These are phyloP conservation scores for Rhynchosporium agropyri DNA, from an alignment of 2,329 filamentous ascomycete genomes.

Conservation along the genomic window DNA sequence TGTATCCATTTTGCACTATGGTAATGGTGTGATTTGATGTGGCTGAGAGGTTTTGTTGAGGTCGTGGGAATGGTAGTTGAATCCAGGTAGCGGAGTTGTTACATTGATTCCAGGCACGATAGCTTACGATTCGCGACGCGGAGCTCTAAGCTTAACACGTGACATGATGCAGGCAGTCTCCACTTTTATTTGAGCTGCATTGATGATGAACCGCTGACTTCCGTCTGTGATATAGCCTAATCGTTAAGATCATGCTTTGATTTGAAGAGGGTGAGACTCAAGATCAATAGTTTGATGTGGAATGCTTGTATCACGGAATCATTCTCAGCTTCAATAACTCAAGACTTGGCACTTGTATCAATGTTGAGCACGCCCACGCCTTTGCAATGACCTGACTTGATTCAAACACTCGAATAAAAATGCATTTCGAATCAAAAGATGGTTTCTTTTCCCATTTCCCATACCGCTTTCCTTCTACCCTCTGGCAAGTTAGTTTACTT, in stretches of 20 bases:
- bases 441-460: background rate
- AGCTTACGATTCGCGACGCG: conserved; percentile 33
- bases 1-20: conserved; percentile 70
- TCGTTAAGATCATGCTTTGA: too few relatives aligned
- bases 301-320: too few relatives aligned
- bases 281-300: too few relatives aligned
- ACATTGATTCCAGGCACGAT: conserved; percentile 39
- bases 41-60: conserved; percentile 16
- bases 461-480: background rate
- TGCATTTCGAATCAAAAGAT: background rate
- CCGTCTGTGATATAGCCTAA: too few relatives aligned
- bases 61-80: conserved; percentile 23
- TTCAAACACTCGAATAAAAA: background rate
- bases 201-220: too few relatives aligned
- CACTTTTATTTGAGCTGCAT: conserved; percentile 1
- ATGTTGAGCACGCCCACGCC: background rate
- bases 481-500: too few relatives aligned
- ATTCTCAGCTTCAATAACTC: background rate
- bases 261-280: too few relatives aligned
- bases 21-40: conserved; percentile 29
- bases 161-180: conserved; percentile 8
- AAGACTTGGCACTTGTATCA: background rate
- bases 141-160: background rate
- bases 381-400: conserved; percentile 7
- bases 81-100: conserved; percentile 31